Percentiles rank a stretch among this genome's conserved stretches.
phyloP scores from a whole-genome alignment of 2,329 filamentous ascomycete genomes.

The Aspergillus sp. region DNA sequence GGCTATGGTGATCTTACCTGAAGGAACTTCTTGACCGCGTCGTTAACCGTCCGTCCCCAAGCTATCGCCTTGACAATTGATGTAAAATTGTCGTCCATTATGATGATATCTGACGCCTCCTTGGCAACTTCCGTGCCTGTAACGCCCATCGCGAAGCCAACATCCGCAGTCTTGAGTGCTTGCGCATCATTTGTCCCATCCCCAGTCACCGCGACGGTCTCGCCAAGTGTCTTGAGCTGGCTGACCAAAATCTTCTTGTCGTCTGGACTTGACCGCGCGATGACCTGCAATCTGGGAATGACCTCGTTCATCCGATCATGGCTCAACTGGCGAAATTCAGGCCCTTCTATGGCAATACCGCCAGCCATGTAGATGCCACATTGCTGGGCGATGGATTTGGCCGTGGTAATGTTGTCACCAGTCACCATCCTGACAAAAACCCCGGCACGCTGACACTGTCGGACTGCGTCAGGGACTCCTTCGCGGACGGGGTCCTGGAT shows the following conservation, averaged over 20 bases:
- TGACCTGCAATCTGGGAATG: slow-evolving; percentile 68
- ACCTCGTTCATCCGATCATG: slow-evolving; percentile 65
- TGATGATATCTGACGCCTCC: slow-evolving; percentile 79
- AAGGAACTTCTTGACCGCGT: slow-evolving; percentile 74
- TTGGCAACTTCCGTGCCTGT: slow-evolving; percentile 81
- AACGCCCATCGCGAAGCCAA: slow-evolving; percentile 85
- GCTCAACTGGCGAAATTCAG: slow-evolving; percentile 71
- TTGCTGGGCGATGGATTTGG: slow-evolving; percentile 74
- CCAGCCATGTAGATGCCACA: slow-evolving; percentile 71
- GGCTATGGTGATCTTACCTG: slow-evolving; percentile 25
- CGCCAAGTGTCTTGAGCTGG: slow-evolving; percentile 68
- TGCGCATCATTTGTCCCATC: slow-evolving; percentile 84
- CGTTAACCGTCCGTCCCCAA: slow-evolving; percentile 76
- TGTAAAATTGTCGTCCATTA: slow-evolving; percentile 85
- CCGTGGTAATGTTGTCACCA: slow-evolving; percentile 77
- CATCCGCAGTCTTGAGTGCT: slow-evolving; percentile 75
- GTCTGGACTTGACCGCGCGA: slow-evolving; percentile 72
- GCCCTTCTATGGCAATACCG: slow-evolving; percentile 74
- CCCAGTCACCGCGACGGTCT: slow-evolving; percentile 79
- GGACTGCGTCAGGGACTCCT: slow-evolving; percentile 72
- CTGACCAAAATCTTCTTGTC: slow-evolving; percentile 74
- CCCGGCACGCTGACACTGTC: slow-evolving; percentile 70
- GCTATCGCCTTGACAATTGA: slow-evolving; percentile 80
- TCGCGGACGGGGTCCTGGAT: slow-evolving; percentile 78
- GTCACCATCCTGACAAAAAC: slow-evolving; percentile 84